These are phyloP conservation scores for Globisporangium recalcitrans DNA, from an alignment of 352 stramenopile genomes.

Conservation along the genomic window DNA sequence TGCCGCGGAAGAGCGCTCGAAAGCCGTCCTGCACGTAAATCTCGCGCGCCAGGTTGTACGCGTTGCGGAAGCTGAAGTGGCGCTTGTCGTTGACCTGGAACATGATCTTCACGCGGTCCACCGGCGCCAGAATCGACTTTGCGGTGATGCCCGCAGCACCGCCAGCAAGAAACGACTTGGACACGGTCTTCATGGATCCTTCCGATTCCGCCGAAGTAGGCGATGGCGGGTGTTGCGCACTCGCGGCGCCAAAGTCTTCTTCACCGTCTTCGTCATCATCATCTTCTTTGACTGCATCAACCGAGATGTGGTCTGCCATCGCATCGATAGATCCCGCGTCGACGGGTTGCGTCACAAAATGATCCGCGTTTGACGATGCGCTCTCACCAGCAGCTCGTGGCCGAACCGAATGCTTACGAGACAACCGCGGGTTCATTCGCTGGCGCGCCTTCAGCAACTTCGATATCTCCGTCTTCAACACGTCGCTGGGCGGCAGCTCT, in stretches of 20 bases:
- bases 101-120: constrained; percentile 83
- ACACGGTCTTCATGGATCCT: constrained; percentile 56
- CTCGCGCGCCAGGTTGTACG: constrained; percentile 40
- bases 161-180: constrained; percentile 80
- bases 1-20: constrained; percentile 60
- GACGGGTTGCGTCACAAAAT: not conserved
- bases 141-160: constrained; percentile 67
- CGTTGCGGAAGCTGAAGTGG: constrained; percentile 73
- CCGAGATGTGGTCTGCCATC: not conserved
- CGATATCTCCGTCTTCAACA: constrained; percentile 24
- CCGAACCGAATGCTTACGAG: not conserved
- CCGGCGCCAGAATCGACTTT: constrained; percentile 66
- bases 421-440: constrained; percentile 2
- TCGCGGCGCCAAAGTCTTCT: not conserved
- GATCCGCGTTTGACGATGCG: not conserved
- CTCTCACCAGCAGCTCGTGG: constrained; percentile 4
- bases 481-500: constrained; percentile 26
- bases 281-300: not conserved
- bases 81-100: constrained; percentile 80
- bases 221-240: not conserved
- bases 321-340: not conserved
- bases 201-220: constrained; percentile 8
- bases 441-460: constrained; percentile 15
- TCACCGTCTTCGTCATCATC: not conserved
- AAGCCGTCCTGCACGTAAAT: constrained; percentile 77